Percentiles rank a stretch among this genome's conserved stretches.
Conservation (phyloP, 2,329 filamentous ascomycete genomes). For the Plenodomus biglobosus region DNA sequence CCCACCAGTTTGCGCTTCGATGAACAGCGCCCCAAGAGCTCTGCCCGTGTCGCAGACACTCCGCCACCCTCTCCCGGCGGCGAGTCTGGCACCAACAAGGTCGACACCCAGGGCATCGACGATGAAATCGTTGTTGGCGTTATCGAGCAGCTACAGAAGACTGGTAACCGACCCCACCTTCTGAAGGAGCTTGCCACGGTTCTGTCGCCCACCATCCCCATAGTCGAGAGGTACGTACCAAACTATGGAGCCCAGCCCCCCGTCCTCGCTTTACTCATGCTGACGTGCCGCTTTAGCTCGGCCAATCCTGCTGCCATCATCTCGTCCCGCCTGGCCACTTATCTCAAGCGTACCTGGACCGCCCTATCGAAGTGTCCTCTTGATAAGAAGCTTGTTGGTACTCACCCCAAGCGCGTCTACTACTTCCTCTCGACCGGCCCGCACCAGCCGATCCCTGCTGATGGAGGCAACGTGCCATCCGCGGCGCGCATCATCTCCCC, state of each 20-base stretch:
- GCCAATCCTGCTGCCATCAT: conserved; percentile 95
- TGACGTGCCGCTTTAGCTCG: conserved; percentile 63
- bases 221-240: conserved; percentile 82
- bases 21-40: conserved; percentile 50
- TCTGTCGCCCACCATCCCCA: conserved; percentile 72
- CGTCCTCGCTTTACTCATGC: conserved; percentile 36
- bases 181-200: conserved; percentile 90
- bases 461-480: conserved; percentile 54
- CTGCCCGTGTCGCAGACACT: conserved; percentile 60
- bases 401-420: conserved; percentile 92
- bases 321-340: conserved; percentile 85
- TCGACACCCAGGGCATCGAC: conserved; percentile 81
- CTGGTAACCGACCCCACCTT: conserved; percentile 87
- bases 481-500: conserved; percentile 73
- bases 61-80: conserved; percentile 73
- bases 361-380: conserved; percentile 79
- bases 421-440: conserved; percentile 92
- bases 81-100: conserved; percentile 55
- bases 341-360: conserved; percentile 83
- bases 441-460: conserved; percentile 77
- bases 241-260: conserved; percentile 16
- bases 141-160: conserved; percentile 83
- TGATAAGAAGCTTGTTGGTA: conserved; percentile 87
- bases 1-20: conserved; percentile 52
- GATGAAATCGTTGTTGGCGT: conserved; percentile 95